Evolutionary conservation across 257 asterid genomes (phyloP), one percentile per base, ranked within the genome.

Genomic region (Przewalskia tangutica): DNA sequence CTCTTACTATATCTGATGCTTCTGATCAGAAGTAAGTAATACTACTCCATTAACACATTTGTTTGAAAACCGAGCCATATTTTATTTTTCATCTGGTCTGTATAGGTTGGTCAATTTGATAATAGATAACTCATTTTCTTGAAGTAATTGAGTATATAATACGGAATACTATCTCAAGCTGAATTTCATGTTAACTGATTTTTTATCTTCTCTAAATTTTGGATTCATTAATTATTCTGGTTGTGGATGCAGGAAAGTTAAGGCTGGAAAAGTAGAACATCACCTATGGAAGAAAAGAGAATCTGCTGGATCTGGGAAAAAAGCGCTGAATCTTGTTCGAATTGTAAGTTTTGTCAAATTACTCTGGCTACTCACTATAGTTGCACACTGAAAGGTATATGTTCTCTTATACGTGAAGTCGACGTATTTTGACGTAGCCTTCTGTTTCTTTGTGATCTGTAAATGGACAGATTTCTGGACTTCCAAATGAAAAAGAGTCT

Each of bases 201-300:
- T 46, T 34, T 62, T 58, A 17, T 71, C 56, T 38, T 59, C 38
- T 62, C 53, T 38, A 8, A 9, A 7, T 46, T 64, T 36, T 18
- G 67, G 73, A 2, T 44, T 51, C 36, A 42, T 8, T 8, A 60
- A 71, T 44, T 20, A 56, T 77, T 53, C 13, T 79, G n/a, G 23
- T n/a, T 58, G 60, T 36, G 84, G 85, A 82, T 86, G 84, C 85
- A 87, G 90, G 89, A 88, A 85, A 83, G 51, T 70, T 56, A 85
- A 70, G 83, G 36, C 86, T 34, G 91, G 93, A 62, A 91, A 86
- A 87, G 91, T 87, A 84, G 95, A 95, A 68, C 97, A 95, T 86
- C 98, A 95, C 83, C 77, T 93, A 68, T 95, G 99, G 99, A 82
- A 84, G 60, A 92, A 89, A 89, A 90, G 96, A 88, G 97, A 92